Evolutionary conservation across 768 basidiomycete genomes (phyloP).

Genomic region (Asterophora parasitica): DNA sequence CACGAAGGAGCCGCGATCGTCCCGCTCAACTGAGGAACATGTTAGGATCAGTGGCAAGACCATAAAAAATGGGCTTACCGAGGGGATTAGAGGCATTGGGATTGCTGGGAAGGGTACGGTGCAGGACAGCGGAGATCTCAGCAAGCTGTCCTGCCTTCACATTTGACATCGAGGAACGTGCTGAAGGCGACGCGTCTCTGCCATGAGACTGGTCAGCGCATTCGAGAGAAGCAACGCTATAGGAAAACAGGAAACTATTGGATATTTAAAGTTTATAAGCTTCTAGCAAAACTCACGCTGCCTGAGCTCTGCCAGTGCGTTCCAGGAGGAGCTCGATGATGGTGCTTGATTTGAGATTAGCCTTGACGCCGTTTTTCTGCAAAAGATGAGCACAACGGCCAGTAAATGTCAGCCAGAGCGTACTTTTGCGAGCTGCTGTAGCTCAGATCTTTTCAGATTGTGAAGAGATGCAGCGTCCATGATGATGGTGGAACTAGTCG

Average conservation of each 20-base stretch:
- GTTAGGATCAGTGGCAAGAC: background rate
- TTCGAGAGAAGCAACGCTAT: background rate
- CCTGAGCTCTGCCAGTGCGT: background rate
- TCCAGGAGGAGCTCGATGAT: slow-evolving; percentile 16
- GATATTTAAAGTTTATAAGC: too few relatives aligned
- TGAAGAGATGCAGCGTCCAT: slow-evolving; percentile 11
- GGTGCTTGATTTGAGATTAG: slow-evolving; percentile 16
- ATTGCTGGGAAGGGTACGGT: background rate
- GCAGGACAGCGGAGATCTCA: background rate
- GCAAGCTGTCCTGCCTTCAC: background rate
- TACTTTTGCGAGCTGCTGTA: slow-evolving; percentile 19
- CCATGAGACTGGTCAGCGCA: background rate
- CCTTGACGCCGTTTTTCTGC: slow-evolving; percentile 17
- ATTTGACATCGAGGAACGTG: background rate
- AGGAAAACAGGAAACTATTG: too few relatives aligned
- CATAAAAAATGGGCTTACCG: background rate
- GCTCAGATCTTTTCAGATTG: slow-evolving; percentile 7
- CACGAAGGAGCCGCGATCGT: background rate
- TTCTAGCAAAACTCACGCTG: background rate
- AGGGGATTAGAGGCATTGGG: background rate
- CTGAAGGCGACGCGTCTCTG: background rate
- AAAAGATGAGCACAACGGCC: background rate
- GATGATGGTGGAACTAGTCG: background rate
- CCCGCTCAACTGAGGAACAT: background rate
- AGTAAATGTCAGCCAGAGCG: background rate